A percentile compares a stretch with the other conserved stretches of the same genome.
These are phyloP conservation scores for Aristolochia fimbriata DNA, from an alignment of 164 flowering plant species.

Conservation along the genomic window DNA sequence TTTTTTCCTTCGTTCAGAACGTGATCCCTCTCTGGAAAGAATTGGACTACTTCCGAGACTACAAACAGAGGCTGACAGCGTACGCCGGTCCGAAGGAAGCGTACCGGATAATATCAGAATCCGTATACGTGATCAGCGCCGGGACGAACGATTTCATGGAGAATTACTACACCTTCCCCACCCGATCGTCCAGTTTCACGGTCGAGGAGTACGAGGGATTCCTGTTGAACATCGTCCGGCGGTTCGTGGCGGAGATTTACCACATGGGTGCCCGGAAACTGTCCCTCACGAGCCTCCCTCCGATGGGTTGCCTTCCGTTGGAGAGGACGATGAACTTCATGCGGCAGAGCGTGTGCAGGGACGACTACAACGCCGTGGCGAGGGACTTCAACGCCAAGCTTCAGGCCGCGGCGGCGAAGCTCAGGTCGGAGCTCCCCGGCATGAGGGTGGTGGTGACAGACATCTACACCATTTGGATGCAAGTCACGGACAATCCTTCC, in stretches of 20 bases:
- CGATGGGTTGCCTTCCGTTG: constrained; percentile 70
- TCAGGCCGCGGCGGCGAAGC: constrained; percentile 1
- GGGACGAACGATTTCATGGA: constrained; percentile 73
- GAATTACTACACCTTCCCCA: constrained; percentile 13
- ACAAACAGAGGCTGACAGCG: constrained; percentile 27
- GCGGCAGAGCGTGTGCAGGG: constrained; percentile 6
- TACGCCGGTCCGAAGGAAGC: constrained; percentile 36
- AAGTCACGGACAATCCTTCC: constrained; percentile 11
- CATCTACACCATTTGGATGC: constrained; percentile 7
- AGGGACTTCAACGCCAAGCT: constrained; percentile 13
- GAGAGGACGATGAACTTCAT: constrained; percentile 11
- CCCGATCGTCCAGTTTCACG: constrained; percentile 9
- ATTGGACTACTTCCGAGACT: constrained; percentile 54
- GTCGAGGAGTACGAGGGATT: constrained; percentile 12
- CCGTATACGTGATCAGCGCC: constrained; percentile 46
- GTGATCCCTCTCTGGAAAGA: constrained; percentile 65
- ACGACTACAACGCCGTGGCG: constrained; percentile 13
- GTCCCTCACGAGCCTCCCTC: constrained; percentile 40
- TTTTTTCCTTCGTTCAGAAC: constrained; percentile 34
- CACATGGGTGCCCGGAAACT: constrained; percentile 37
- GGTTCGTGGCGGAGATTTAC: constrained; percentile 13
- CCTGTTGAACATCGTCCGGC: constrained; percentile 9
- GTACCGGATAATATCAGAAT: constrained; percentile 20
- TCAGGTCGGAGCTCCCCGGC: constrained; percentile 6
- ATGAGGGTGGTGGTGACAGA: constrained; percentile 7